Evolutionary conservation across 257 asterid genomes (phyloP).

Genomic region (Oldenlandia corymbosa): DNA sequence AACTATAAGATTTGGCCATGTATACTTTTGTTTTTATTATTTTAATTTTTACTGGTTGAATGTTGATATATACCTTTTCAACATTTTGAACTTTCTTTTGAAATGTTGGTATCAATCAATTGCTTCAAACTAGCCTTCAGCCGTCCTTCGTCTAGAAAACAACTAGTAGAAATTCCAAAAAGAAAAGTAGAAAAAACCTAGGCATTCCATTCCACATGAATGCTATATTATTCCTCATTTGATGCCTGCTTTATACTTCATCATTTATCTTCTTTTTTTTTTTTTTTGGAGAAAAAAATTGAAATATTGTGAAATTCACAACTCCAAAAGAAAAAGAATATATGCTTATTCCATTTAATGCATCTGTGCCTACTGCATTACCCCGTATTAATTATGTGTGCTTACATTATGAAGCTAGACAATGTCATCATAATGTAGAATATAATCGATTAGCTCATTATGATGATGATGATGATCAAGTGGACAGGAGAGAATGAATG

Average conservation of each 20-base stretch:
- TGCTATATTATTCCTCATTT: background rate
- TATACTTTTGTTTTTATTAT: background rate
- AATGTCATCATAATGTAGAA: too few relatives aligned
- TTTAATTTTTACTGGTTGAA: background rate
- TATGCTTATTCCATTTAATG: conserved; percentile 5
- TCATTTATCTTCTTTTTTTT: too few relatives aligned
- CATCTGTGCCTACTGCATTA: background rate
- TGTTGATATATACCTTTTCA: too few relatives aligned
- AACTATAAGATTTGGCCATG: background rate
- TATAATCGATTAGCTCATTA: background rate
- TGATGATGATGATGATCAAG: conserved; percentile 9
- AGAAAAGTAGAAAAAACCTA: background rate
- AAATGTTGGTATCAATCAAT: background rate
- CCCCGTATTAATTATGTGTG: background rate
- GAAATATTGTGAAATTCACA: background rate
- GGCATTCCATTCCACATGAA: background rate
- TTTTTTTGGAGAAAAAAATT: background rate
- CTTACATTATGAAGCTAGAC: background rate
- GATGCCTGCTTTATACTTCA: background rate
- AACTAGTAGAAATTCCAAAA: background rate
- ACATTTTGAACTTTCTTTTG: background rate
- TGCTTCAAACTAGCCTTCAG: background rate
- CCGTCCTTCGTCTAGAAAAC: conserved; percentile 3
- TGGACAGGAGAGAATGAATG: background rate
- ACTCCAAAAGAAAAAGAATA: background rate